Percentiles rank a stretch among this genome's conserved stretches.
Conservation (phyloP, 805 yeast genomes). For the Cyberlindnera xylosilytica region DNA sequence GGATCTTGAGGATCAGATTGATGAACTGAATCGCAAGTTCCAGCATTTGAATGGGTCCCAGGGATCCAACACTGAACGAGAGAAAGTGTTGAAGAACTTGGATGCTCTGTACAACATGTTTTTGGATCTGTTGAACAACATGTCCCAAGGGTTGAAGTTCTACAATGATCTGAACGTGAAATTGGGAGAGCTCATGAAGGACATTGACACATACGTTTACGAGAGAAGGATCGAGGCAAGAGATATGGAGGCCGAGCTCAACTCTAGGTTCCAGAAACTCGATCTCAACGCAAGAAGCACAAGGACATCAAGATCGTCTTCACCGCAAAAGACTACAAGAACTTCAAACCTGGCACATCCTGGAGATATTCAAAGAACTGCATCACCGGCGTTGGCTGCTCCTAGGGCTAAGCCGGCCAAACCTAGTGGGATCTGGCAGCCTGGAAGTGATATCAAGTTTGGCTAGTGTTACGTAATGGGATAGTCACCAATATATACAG, state of each 20-base stretch:
- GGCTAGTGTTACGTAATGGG: conserved; percentile 14
- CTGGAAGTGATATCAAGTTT: conserved; percentile 25
- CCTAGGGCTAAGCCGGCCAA: conserved; percentile 20
- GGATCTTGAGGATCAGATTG: conserved; percentile 37
- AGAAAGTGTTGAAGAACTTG: conserved; percentile 46
- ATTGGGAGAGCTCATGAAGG: conserved; percentile 41
- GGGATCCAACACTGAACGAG: conserved; percentile 31
- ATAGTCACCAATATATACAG: too few relatives aligned
- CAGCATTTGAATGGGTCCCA: conserved; percentile 14
- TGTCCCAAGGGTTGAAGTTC: conserved; percentile 67
- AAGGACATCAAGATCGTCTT: conserved; percentile 4
- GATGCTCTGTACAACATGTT: conserved; percentile 28
- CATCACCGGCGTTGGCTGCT: conserved; percentile 20
- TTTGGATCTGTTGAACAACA: conserved; percentile 53
- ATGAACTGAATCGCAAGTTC: conserved; percentile 31
- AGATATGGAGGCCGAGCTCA: conserved; percentile 40
- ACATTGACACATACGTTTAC: conserved; percentile 50
- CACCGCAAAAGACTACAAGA: neutral
- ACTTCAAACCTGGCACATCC: neutral
- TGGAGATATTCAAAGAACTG: conserved; percentile 3
- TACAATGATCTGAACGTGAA: conserved; percentile 58
- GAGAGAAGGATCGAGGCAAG: conserved; percentile 51
- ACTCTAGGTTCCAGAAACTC: conserved; percentile 31
- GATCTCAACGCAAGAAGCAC: conserved; percentile 3
- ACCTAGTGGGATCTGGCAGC: conserved; percentile 27